phyloP scores from a whole-genome alignment of 1,284 basidiomycete genomes.

The Amylostereum areolatum region DNA sequence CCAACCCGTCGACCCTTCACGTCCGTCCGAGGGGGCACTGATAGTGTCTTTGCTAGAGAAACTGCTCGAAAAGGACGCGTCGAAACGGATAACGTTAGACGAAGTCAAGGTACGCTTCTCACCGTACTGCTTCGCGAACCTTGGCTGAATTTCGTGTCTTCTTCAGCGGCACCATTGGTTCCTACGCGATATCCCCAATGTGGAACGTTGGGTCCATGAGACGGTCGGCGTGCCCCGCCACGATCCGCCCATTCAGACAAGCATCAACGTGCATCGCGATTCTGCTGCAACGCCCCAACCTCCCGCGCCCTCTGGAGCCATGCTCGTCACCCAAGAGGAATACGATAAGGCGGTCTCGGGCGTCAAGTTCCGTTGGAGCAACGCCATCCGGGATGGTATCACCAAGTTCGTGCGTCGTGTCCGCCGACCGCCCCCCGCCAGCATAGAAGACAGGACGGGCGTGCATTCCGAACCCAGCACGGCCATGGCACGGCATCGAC shows the following conservation, averaged over 20 bases:
- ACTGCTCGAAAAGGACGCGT: slow-evolving; percentile 81
- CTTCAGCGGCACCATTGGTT: slow-evolving; percentile 71
- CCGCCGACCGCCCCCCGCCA: no score
- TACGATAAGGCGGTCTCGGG: not conserved
- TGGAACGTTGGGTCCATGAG: slow-evolving; percentile 72
- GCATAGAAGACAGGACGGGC: not conserved
- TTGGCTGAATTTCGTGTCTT: slow-evolving; percentile 8
- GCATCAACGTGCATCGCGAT: not conserved
- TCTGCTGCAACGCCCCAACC: not conserved
- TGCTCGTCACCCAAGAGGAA: not conserved
- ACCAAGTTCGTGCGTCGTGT: no score
- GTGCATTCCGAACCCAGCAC: not conserved
- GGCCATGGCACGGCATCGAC: not conserved
- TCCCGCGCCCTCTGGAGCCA: not conserved
- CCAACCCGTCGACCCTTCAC: slow-evolving; percentile 24
- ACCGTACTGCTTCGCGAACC: slow-evolving; percentile 7
- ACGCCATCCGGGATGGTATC: no score
- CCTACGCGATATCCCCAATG: slow-evolving; percentile 65
- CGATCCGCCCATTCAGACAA: not conserved
- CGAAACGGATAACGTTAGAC: slow-evolving; percentile 74
- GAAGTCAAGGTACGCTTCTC: slow-evolving; percentile 71
- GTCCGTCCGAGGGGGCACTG: slow-evolving; percentile 42
- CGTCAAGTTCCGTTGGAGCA: not conserved
- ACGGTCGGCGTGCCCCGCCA: slow-evolving; percentile 38
- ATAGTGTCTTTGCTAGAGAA: slow-evolving; percentile 71